Base-by-base conservation (phyloP, 2,329 filamentous ascomycete genomes). In the Botrytis squamosa region DNA sequence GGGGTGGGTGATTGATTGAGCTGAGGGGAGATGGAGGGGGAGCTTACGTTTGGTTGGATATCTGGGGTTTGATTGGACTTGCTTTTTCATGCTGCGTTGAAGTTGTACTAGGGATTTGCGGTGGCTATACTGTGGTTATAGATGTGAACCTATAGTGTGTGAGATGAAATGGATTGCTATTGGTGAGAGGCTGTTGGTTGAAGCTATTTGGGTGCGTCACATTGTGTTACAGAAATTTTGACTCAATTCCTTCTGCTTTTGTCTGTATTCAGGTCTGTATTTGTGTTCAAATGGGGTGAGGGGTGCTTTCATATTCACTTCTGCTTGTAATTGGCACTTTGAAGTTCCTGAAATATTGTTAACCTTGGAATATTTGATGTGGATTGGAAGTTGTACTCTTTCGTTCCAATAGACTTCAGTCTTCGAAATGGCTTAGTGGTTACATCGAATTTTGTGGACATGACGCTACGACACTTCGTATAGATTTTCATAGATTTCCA, bases 21-120 rank as follows among this genome's bases (percentile, higher is more conserved):
- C 10, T n/a, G 52, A n/a, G n/a, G 25, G 6, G n/a, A 29, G 52
- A 57, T 4, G 52, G 6, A 18, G n/a, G 3, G 22, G 14, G 3
- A 29, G 6, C 25, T 16, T 18, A 18, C 3, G 3, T 3, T 18
- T 18, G 16, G 14, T 57, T 29, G 52, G 5, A 29, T n/a, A 7
- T 29, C 3, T n/a, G n/a, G 14, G 6, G 1, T 18, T 1, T 29
- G 52, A 29, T 29, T 57, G n/a, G 5, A 3, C 2, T 57, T 57
- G 52, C n/a, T 0, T 1, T 7, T n/a, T n/a, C 1, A 3, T 18
- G 2, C 52, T 57, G 14, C 14, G 14, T 4, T 55, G 25, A 57
- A 29, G n/a, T 3, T 29, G 14, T 29, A 7, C n/a, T 8, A 0
- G 14, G 3, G n/a, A 29, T 8, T 8, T 18, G 14, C 14, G n/a